phyloP scores from a whole-genome alignment of 192 early-diverging fungal species.

The Coemansia sp. region DNA sequence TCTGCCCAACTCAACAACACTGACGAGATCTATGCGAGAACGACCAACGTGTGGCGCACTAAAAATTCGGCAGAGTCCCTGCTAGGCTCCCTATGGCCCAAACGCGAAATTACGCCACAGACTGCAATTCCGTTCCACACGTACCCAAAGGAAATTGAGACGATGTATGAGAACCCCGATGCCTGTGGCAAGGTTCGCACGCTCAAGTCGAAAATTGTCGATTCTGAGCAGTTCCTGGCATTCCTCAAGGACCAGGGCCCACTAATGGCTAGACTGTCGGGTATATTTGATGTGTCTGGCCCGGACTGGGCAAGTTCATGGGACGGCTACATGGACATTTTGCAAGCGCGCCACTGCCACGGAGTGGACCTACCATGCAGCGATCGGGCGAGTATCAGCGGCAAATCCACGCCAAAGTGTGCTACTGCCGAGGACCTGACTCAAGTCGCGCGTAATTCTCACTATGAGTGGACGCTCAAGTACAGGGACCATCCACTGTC shows the following conservation, averaged over 20 bases:
- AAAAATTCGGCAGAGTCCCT: conserved; percentile 56
- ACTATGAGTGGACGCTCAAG: conserved; percentile 31
- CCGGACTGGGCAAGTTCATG: conserved; percentile 22
- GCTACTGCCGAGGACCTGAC: conserved; percentile 34
- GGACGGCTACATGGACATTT: conserved; percentile 41
- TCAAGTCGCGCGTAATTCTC: conserved; percentile 36
- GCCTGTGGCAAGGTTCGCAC: conserved; percentile 41
- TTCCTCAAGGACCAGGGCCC: conserved; percentile 39
- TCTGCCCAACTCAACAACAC: conserved; percentile 31
- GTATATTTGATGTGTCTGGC: conserved; percentile 34
- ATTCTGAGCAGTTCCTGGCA: conserved; percentile 23
- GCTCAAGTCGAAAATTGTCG: conserved; percentile 4
- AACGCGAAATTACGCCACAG: conserved; percentile 15
- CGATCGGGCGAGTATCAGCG: not conserved
- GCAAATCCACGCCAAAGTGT: conserved; percentile 19
- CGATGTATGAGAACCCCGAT: conserved; percentile 43
- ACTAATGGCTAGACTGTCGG: conserved; percentile 35
- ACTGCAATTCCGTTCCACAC: conserved; percentile 46
- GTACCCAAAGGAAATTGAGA: conserved; percentile 52
- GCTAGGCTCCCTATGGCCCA: conserved; percentile 52
- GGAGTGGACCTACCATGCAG: conserved; percentile 25
- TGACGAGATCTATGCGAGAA: conserved; percentile 56
- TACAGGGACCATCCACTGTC: conserved; percentile 39
- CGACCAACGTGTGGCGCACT: conserved; percentile 63
- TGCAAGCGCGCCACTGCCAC: conserved; percentile 48